Evolutionary conservation across 2,329 filamentous ascomycete genomes (phyloP), one percentile per base, ranked within the genome.

Genomic region (Laburnicola sp.): DNA sequence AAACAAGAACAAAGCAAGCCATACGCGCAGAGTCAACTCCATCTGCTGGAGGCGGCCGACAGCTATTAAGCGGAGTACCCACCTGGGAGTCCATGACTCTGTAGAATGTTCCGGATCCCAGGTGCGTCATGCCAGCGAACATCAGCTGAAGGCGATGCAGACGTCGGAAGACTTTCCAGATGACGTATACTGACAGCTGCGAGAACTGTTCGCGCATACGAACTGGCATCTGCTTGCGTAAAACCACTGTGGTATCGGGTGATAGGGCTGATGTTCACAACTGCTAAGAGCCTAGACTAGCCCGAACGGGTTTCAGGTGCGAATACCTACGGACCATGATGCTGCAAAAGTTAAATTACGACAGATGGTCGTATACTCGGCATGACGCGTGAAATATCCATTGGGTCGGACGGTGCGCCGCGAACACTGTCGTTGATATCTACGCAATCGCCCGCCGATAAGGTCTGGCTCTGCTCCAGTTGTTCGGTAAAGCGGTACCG

Each of bases 41-140:
- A 50, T 37, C 31, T 54, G 39, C 51, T 66, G 65, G 68, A 70
- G 63, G 51, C 58, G 58, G 64, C 66, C 66, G 66, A 65, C 38
- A 30, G 54, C 51, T 55, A 32, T 35, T 35, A 35, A 16, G 16
- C 16, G 16, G 16, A 16, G 16, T 16, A 16, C 1, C 16, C 16
- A 16, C 16, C 16, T 16, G 16, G 16, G 16, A 16, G 16, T 16
- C 16, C 16, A 16, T 16, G 16, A 16, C 16, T 16, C 16, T 16
- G 30, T 32, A 32, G 30, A 1, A 16, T 16, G 16, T 16, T 16
- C 30, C 30, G 16, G 36, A 22, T 39, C 16, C 36, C 6, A 11
- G 7, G 16, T 39, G 36, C 25, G 8, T 23, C 25, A 6, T 39
- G 36, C 22, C 30, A 27, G 7, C 7, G 8, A 2, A 27, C 16